phyloP scores from a whole-genome alignment of 2,329 filamentous ascomycete genomes.

The Tympanopsis confertula region DNA sequence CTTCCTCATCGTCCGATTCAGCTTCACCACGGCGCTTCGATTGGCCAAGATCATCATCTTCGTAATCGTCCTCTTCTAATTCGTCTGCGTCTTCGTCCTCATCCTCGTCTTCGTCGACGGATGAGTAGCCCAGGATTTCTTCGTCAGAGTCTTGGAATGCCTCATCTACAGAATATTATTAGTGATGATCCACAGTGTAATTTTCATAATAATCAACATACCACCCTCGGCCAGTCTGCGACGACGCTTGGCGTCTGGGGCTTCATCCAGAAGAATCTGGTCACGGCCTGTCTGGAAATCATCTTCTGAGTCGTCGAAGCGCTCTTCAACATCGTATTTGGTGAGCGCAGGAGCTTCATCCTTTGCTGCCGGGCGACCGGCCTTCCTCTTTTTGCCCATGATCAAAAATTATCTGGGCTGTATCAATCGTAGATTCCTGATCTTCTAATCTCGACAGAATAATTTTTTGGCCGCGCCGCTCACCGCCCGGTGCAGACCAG shows the following conservation, averaged over 20 bases:
- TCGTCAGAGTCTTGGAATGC: not conserved
- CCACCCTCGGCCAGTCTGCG: not conserved
- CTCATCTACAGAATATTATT: not conserved
- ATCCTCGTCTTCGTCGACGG: not conserved
- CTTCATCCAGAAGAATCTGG: conserved; percentile 1
- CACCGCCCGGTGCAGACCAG: no score
- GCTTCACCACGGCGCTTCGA: not conserved
- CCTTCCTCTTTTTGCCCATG: conserved; percentile 1
- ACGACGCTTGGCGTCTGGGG: not conserved
- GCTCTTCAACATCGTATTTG: not conserved
- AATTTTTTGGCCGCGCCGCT: no score
- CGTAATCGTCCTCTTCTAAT: not conserved
- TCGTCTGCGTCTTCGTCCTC: not conserved
- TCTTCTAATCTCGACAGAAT: no score
- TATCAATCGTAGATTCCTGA: no score
- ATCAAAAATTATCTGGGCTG: no score
- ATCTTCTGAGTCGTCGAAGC: conserved; percentile 1
- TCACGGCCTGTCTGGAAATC: not conserved
- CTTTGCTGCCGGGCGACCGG: not conserved
- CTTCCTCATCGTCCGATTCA: not conserved
- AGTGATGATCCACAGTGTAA: no score
- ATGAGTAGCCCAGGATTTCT: not conserved
- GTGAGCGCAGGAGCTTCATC: not conserved
- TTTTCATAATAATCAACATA: not conserved
- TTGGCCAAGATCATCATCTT: not conserved